phyloP scores from a whole-genome alignment of 768 basidiomycete species.

The Coprinopsis sp. region DNA sequence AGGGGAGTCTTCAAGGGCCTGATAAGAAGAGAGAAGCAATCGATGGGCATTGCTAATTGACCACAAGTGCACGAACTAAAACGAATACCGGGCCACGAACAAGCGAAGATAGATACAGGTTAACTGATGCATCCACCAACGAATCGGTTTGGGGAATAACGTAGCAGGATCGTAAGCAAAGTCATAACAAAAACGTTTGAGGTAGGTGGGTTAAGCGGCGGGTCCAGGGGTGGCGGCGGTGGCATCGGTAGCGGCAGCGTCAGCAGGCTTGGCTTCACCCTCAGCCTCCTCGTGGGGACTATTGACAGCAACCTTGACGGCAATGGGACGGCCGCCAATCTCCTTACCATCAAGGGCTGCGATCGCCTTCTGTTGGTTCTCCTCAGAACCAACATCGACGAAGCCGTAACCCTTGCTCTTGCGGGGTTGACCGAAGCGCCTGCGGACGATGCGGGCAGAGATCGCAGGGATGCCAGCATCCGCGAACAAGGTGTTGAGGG shows the following conservation, averaged over 20 bases:
- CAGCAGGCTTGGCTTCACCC: slow-evolving; percentile 32
- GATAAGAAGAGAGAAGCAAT: slow-evolving; percentile 15
- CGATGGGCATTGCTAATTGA: slow-evolving; percentile 21
- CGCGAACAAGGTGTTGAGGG: slow-evolving; percentile 76
- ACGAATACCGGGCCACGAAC: slow-evolving; percentile 38
- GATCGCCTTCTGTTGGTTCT: slow-evolving; percentile 89
- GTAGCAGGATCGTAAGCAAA: slow-evolving; percentile 18
- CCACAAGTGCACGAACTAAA: slow-evolving; percentile 26
- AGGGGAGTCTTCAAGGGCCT: no score
- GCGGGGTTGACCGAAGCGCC: slow-evolving; percentile 77
- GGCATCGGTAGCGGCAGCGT: slow-evolving; percentile 21
- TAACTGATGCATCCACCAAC: slow-evolving; percentile 19
- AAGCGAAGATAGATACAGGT: slow-evolving; percentile 18
- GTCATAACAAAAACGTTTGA: slow-evolving; percentile 19
- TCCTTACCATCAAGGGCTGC: slow-evolving; percentile 83
- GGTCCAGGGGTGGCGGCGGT: slow-evolving; percentile 20
- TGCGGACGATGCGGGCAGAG: slow-evolving; percentile 86
- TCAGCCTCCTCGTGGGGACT: slow-evolving; percentile 57
- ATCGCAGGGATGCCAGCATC: slow-evolving; percentile 78
- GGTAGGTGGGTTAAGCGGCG: slow-evolving; percentile 24
- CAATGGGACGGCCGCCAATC: slow-evolving; percentile 78
- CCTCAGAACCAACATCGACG: slow-evolving; percentile 88
- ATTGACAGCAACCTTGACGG: slow-evolving; percentile 95
- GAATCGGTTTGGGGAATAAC: slow-evolving; percentile 8
- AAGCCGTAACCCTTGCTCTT: slow-evolving; percentile 98